Percentiles rank a stretch among this genome's conserved stretches.
Evolutionary conservation across 208 protist genomes (phyloP).

Genomic region (Acanthamoeba castellanii): DNA sequence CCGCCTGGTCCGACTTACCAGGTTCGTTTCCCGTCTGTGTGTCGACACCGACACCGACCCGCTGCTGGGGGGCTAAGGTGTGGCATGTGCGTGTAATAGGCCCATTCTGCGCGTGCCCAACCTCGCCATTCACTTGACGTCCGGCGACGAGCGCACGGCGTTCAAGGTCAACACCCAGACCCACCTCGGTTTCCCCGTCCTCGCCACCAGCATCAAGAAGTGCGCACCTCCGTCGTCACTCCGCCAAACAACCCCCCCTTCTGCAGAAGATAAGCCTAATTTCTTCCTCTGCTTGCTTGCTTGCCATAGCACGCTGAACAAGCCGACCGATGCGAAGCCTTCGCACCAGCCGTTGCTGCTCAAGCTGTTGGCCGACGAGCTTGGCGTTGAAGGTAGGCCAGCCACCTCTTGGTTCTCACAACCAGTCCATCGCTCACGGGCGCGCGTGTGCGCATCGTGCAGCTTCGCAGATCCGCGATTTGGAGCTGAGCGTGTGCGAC

Average conservation of each 20-base stretch:
- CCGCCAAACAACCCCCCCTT: background rate
- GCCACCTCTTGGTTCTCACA: background rate
- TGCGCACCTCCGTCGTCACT: background rate
- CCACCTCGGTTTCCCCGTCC: slow-evolving; percentile 94
- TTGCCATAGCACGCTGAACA: background rate
- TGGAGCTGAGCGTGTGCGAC: slow-evolving; percentile 96
- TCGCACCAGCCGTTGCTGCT: slow-evolving; percentile 92
- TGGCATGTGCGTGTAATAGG: slow-evolving; percentile 75
- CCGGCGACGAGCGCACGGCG: slow-evolving; percentile 85
- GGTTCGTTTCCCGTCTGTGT: background rate
- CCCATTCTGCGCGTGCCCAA: slow-evolving; percentile 96
- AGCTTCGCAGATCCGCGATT: slow-evolving; percentile 94
- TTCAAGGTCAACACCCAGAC: slow-evolving; percentile 97
- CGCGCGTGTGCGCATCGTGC: background rate
- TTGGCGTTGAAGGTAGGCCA: slow-evolving; percentile 77
- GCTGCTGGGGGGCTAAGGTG: background rate
- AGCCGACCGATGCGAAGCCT: background rate
- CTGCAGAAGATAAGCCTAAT: background rate
- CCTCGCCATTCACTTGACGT: slow-evolving; percentile 97
- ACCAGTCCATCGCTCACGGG: background rate
- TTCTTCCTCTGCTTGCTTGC: background rate
- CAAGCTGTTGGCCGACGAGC: slow-evolving; percentile 88
- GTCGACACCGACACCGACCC: too few species aligned
- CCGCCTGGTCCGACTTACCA: slow-evolving; percentile 73
- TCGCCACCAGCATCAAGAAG: slow-evolving; percentile 87